Percentiles rank a stretch among this genome's conserved stretches.
Conservation (phyloP, 2,329 filamentous ascomycete genomes). For the Talaromyces sp. region DNA sequence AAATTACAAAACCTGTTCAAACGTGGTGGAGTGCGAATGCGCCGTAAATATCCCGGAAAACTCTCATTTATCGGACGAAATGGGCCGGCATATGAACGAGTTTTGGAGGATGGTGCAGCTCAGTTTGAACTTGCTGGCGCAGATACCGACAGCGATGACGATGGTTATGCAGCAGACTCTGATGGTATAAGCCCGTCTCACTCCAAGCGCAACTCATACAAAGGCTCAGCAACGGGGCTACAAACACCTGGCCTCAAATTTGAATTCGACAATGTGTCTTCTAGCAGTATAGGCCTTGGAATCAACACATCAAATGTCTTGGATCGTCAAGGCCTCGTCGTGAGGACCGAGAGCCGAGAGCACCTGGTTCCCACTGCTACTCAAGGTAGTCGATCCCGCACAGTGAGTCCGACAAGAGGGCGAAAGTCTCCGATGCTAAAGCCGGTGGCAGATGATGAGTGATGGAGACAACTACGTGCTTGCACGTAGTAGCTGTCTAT, state of each 20-base stretch:
- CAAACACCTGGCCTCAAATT: conserved; percentile 37
- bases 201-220: conserved; percentile 43
- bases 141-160: conserved; percentile 50
- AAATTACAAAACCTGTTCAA: conserved; percentile 46
- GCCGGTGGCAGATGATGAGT: conserved; percentile 31
- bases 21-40: conserved; percentile 32
- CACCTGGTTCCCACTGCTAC: conserved; percentile 59
- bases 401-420: conserved; percentile 48
- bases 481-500: neutral
- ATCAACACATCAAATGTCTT: conserved; percentile 42
- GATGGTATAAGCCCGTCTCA: conserved; percentile 54
- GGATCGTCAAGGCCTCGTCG: conserved; percentile 67
- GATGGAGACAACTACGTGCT: conserved; percentile 21
- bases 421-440: conserved; percentile 37
- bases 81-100: conserved; percentile 67
- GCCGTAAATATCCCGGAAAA: conserved; percentile 60
- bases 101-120: conserved; percentile 71
- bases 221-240: conserved; percentile 22
- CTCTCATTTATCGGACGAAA: conserved; percentile 35
- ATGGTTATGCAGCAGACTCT: conserved; percentile 55
- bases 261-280: conserved; percentile 40
- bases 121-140: conserved; percentile 75
- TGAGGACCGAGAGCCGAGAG: conserved; percentile 83
- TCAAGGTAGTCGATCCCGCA: conserved; percentile 42
- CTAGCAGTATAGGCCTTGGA: conserved; percentile 35